These are phyloP conservation scores for Aspergillus phoenicis DNA, from an alignment of 2,329 filamentous ascomycete species.

Conservation along the genomic window DNA sequence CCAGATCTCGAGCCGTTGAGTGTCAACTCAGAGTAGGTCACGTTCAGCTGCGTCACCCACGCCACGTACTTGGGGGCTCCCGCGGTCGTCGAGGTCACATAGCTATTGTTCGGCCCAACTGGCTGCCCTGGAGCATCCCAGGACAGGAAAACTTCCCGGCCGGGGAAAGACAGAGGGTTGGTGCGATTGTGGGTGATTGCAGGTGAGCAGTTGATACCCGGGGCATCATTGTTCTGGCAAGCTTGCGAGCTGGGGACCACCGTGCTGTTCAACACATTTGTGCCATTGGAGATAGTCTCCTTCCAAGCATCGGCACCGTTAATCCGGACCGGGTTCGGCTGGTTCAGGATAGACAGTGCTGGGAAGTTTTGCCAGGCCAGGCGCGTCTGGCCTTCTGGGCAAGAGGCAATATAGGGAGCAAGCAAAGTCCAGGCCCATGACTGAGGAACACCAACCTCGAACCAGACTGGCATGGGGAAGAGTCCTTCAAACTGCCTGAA, in stretches of 20 bases:
- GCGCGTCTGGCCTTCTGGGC: constrained; percentile 71
- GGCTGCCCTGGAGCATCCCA: constrained; percentile 72
- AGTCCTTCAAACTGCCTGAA: constrained; percentile 82
- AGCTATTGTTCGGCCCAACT: constrained; percentile 81
- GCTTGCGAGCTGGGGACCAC: constrained; percentile 49
- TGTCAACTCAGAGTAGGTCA: constrained; percentile 68
- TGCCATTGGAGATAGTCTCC: constrained; percentile 57
- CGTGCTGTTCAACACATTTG: constrained; percentile 37
- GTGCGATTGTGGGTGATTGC: constrained; percentile 70
- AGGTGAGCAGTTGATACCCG: constrained; percentile 58
- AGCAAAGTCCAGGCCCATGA: constrained; percentile 83
- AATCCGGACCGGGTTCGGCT: constrained; percentile 72
- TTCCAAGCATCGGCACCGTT: constrained; percentile 64
- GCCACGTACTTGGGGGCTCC: constrained; percentile 66
- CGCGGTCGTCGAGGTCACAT: constrained; percentile 66
- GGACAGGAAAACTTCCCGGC: constrained; percentile 68
- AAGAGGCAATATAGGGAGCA: constrained; percentile 78
- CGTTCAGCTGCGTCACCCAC: constrained; percentile 77
- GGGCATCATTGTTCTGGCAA: constrained; percentile 61
- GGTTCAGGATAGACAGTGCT: constrained; percentile 69
- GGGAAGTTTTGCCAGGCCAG: constrained; percentile 87
- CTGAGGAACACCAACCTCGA: constrained; percentile 76
- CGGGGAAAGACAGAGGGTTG: constrained; percentile 72
- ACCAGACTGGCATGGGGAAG: constrained; percentile 82
- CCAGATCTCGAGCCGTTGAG: constrained; percentile 57